Evolutionary conservation across 352 stramenopile species (phyloP), one percentile per base, ranked within the genome.

Genomic region (Thalassiosira ordinaria): DNA sequence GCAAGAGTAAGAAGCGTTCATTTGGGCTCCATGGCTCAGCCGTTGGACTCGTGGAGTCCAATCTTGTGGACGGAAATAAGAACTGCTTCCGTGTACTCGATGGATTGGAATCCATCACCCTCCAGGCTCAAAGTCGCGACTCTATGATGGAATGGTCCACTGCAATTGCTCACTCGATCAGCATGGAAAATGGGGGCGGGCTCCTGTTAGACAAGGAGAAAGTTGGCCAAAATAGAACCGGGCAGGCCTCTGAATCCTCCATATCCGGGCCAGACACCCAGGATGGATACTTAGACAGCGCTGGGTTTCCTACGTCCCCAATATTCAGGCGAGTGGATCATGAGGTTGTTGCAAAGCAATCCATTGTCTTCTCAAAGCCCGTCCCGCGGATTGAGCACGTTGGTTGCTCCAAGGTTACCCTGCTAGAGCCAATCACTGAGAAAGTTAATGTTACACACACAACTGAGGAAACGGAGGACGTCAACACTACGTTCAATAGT

Each of bases 111-210:
- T 47, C 18, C 27, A 68, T 76, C 60, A 66, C 44, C 33, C 35
- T 82, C 18, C 57, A 76, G 35, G 53, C 73, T 9, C 7, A 59
- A 3, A 72, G 56, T 18, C 51, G 68, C n/a, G 47, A 65, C 20
- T 22, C 52, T 8, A 74, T 72, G 59, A 73, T 82, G 64, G 56
- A 72, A 46, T 82, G 73, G 73, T 60, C 64, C 4, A 73, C 51
- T 24, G 14, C 29, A 14, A 76, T 82, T 44, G 64, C 59, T 13
- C 64, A 76, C 29, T 71, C 56, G 37, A 82, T 82, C 29, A 82
- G 73, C 27, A 76, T 82, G 65, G 73, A 82, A 55, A 82, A 82
- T 67, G 73, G 73, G 0, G 73, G 73, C n/a, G 73, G 73, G 13
- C 33, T 82, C 52, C 27, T 82, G 31, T 37, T 82, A 14, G 73